These are phyloP conservation scores for Entomortierella chlamydospora DNA, from an alignment of 192 early-diverging fungal species.

Conservation along the genomic window DNA sequence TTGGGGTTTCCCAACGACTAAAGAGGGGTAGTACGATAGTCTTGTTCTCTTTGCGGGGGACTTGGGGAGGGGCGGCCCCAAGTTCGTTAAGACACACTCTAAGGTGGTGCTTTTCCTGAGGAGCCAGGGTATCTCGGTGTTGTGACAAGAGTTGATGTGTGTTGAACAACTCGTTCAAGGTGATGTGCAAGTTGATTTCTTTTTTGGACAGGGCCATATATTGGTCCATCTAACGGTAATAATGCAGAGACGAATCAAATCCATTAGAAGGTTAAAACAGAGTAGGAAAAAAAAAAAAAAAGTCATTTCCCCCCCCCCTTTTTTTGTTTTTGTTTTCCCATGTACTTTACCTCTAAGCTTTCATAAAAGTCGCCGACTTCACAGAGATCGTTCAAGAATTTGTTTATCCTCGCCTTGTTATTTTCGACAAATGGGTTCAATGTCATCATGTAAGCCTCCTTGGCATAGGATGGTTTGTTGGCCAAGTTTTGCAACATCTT, in stretches of 20 bases:
- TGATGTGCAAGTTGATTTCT: conserved; percentile 88
- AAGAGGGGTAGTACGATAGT: conserved; percentile 79
- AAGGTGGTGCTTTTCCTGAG: conserved; percentile 84
- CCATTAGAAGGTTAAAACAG: not conserved
- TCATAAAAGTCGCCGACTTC: conserved; percentile 97
- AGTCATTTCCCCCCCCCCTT: no score
- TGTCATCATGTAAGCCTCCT: conserved; percentile 92
- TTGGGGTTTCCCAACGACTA: conserved; percentile 86
- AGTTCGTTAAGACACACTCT: conserved; percentile 83
- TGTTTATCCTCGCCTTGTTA: conserved; percentile 87
- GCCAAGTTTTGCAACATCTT: conserved; percentile 96
- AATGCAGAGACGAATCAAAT: no score
- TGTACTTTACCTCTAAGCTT: conserved; percentile 73
- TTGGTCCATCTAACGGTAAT: conserved; percentile 84
- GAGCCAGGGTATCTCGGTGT: conserved; percentile 84
- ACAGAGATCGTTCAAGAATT: conserved; percentile 92
- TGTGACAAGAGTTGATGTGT: conserved; percentile 87
- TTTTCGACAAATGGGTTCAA: conserved; percentile 91
- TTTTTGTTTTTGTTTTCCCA: no score
- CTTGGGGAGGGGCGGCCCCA: conserved; percentile 76
- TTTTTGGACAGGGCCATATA: conserved; percentile 96
- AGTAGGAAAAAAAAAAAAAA: not conserved
- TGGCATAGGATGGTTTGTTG: conserved; percentile 92
- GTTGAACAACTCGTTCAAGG: conserved; percentile 95
- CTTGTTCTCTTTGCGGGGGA: conserved; percentile 84